Evolutionary conservation across 305 asterid genomes (phyloP).

Genomic region (Petunia hybrid): DNA sequence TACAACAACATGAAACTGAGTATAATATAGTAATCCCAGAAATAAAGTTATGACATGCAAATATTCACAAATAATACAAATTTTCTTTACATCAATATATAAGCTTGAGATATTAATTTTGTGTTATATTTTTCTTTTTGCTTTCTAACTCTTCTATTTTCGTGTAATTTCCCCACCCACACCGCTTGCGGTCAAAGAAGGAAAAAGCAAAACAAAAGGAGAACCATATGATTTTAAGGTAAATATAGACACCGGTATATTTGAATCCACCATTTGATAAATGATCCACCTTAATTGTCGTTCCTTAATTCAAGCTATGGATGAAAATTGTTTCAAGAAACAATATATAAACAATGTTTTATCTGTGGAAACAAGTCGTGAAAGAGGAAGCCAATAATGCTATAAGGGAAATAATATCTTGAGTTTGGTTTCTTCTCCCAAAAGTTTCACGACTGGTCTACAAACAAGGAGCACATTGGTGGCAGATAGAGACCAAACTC

Average conservation of each 20-base stretch:
- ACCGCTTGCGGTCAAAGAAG: background rate
- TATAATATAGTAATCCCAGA: no score
- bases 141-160: background rate
- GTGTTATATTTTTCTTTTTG: background rate
- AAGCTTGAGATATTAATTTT: background rate
- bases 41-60: no score
- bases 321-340: background rate
- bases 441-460: no score
- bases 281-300: conserved; percentile 12
- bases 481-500: conserved; percentile 22
- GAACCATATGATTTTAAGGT: background rate
- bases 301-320: conserved; percentile 10
- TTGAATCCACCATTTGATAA: background rate
- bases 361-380: background rate
- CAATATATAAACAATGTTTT: background rate
- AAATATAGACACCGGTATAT: background rate
- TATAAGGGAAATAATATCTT: conserved; percentile 12
- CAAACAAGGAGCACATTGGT: no score
- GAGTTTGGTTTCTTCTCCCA: conserved; percentile 13
- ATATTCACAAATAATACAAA: no score
- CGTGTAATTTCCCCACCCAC: background rate
- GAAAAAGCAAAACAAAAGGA: background rate
- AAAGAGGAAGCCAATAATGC: background rate
- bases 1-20: no score
- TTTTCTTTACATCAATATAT: no score